phyloP scores from a whole-genome alignment of 176 grass and related monocot genomes.

The Elaeis guineensis region DNA sequence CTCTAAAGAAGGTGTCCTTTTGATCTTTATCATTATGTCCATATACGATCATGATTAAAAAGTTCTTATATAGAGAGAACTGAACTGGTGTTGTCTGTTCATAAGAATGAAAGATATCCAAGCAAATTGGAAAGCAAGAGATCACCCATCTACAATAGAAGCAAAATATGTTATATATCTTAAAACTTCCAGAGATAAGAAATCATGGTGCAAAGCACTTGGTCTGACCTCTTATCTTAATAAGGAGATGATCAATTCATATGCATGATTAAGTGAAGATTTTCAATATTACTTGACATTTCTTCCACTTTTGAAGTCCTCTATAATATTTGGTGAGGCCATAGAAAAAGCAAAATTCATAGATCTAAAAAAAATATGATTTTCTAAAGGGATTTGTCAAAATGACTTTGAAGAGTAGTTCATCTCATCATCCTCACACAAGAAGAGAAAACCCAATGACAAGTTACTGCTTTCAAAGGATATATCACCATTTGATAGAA shows the following conservation, averaged over 20 bases:
- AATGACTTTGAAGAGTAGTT: constrained; percentile 50
- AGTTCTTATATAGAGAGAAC: too few relatives aligned
- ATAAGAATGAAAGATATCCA: constrained; percentile 83
- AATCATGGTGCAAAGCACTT: constrained; percentile 96
- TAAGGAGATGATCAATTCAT: constrained; percentile 36
- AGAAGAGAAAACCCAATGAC: constrained; percentile 58
- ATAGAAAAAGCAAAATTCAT: constrained; percentile 39
- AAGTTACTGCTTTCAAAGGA: constrained; percentile 48
- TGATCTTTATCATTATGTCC: too few relatives aligned
- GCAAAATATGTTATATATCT: constrained; percentile 65
- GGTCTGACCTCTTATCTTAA: constrained; percentile 61
- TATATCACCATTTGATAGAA: constrained; percentile 28
- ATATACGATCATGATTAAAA: too few relatives aligned
- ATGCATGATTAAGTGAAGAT: constrained; percentile 50
- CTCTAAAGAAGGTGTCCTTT: too few relatives aligned
- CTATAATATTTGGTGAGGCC: constrained; percentile 34
- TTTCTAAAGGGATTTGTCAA: constrained; percentile 82
- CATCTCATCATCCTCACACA: constrained; percentile 26
- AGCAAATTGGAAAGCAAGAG: constrained; percentile 76
- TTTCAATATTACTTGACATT: constrained; percentile 60
- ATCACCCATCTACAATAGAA: constrained; percentile 60
- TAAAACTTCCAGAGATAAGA: constrained; percentile 89
- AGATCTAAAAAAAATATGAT: constrained; percentile 51
- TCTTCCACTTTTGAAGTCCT: constrained; percentile 61
- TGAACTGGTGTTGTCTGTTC: constrained; percentile 13